phyloP scores from a whole-genome alignment of 192 early-diverging fungal species.

The Rhizoclosmatium sp. region DNA sequence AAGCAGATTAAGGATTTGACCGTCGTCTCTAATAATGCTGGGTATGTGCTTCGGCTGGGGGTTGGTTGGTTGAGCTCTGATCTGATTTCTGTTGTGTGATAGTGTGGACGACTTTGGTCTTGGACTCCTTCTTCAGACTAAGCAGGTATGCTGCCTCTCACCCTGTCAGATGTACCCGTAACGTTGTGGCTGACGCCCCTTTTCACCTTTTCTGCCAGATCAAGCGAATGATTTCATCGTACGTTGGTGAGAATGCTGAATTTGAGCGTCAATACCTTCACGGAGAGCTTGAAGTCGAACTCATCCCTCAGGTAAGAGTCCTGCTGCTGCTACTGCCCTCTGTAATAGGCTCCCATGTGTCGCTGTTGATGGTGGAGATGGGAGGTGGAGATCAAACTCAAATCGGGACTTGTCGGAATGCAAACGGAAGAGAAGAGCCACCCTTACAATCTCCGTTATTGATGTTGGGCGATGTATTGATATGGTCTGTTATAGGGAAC shows the following conservation, averaged over 20 bases:
- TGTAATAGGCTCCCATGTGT: neutral
- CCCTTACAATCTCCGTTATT: too few species aligned
- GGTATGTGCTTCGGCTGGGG: constrained; percentile 37
- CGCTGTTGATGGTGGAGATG: neutral
- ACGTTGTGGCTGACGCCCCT: too few species aligned
- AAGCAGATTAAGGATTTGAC: constrained; percentile 70
- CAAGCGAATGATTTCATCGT: constrained; percentile 80
- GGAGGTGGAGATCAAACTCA: constrained; percentile 18
- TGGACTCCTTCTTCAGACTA: constrained; percentile 68
- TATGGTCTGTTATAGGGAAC: constrained; percentile 49
- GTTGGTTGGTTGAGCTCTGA: neutral
- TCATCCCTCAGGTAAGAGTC: constrained; percentile 65
- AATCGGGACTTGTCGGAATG: neutral
- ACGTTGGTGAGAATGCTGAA: constrained; percentile 84
- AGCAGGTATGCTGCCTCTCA: constrained; percentile 30
- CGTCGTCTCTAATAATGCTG: constrained; percentile 82
- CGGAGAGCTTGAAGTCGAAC: constrained; percentile 83
- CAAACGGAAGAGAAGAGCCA: neutral
- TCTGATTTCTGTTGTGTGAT: neutral
- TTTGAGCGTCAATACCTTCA: constrained; percentile 81
- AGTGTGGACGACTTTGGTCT: constrained; percentile 74
- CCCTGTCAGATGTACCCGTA: too few species aligned
- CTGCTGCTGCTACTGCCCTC: neutral
- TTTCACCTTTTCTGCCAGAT: constrained; percentile 57
- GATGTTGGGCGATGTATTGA: too few species aligned